Evolutionary conservation across 176 grass and related monocot genomes (phyloP).

Genomic region (Secale cereale): DNA sequence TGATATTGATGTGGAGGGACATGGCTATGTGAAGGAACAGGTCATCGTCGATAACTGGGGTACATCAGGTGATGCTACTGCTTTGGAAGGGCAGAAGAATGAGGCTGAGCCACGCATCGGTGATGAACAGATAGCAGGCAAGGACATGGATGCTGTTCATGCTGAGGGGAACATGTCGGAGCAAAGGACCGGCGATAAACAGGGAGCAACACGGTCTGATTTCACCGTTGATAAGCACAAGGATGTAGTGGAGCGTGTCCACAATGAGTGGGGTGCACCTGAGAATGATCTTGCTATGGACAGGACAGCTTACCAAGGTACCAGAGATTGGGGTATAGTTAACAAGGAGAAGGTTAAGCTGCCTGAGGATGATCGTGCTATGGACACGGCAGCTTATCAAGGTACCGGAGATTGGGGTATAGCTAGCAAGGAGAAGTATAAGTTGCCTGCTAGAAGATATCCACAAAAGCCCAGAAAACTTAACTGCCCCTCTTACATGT

Average conservation of each 20-base stretch:
- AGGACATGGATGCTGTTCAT: not conserved
- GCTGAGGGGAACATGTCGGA: not conserved
- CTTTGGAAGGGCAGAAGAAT: not conserved
- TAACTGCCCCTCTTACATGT: constrained; percentile 50
- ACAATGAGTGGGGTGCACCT: not conserved
- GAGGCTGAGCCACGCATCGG: not conserved
- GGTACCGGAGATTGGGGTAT: not conserved
- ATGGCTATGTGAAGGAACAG: not conserved
- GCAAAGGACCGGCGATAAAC: not conserved
- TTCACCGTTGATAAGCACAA: not conserved
- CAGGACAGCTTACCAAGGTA: not conserved
- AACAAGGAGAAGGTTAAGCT: constrained; percentile 32
- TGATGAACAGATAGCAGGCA: not conserved
- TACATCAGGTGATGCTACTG: not conserved
- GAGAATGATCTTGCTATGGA: not conserved
- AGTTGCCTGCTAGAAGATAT: constrained; percentile 1
- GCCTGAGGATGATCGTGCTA: too few relatives aligned
- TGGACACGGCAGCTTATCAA: too few relatives aligned
- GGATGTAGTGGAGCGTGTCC: not conserved
- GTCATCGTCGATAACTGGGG: not conserved
- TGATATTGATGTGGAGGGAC: not conserved
- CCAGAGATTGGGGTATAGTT: not conserved
- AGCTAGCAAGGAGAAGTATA: constrained; percentile 29
- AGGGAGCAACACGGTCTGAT: not conserved
- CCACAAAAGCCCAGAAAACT: constrained; percentile 53